A percentile compares a stretch with the other conserved stretches of the same genome.
phyloP scores from a whole-genome alignment of 148 eudicot species.

The Rhododendron williamsianum region DNA sequence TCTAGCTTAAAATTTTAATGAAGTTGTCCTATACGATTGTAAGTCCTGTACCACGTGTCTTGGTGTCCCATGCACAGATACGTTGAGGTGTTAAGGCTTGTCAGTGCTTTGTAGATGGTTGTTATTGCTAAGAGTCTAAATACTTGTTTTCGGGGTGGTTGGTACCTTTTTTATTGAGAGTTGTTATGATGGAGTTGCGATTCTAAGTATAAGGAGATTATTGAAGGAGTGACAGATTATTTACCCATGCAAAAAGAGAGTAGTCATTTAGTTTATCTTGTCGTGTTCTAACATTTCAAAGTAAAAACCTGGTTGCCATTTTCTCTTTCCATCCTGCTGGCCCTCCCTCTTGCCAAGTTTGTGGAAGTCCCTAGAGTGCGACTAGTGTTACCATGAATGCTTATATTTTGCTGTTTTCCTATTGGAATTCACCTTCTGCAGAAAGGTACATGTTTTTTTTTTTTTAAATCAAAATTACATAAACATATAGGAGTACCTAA shows the following conservation, averaged over 20 bases:
- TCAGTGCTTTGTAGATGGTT: background rate
- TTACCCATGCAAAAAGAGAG: background rate
- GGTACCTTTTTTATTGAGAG: background rate
- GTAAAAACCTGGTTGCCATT: background rate
- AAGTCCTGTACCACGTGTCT: background rate
- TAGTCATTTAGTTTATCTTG: background rate
- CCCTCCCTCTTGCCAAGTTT: background rate
- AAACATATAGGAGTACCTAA: background rate
- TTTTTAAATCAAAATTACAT: background rate
- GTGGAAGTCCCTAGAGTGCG: background rate
- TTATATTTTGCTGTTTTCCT: background rate
- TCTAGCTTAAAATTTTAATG: background rate
- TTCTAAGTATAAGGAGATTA: background rate
- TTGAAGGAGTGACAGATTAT: background rate
- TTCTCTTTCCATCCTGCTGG: background rate
- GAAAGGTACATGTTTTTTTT: background rate
- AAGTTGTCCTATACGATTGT: background rate
- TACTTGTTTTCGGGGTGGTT: background rate
- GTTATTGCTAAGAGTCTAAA: background rate
- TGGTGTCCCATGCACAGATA: background rate
- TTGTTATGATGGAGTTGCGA: background rate
- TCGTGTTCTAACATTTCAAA: background rate
- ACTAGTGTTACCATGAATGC: background rate
- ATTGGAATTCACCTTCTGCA: background rate
- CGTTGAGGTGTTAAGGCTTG: background rate